These are phyloP conservation scores for Aspergillus egyptiacus DNA, from an alignment of 495 filamentous ascomycete species.

Conservation along the genomic window DNA sequence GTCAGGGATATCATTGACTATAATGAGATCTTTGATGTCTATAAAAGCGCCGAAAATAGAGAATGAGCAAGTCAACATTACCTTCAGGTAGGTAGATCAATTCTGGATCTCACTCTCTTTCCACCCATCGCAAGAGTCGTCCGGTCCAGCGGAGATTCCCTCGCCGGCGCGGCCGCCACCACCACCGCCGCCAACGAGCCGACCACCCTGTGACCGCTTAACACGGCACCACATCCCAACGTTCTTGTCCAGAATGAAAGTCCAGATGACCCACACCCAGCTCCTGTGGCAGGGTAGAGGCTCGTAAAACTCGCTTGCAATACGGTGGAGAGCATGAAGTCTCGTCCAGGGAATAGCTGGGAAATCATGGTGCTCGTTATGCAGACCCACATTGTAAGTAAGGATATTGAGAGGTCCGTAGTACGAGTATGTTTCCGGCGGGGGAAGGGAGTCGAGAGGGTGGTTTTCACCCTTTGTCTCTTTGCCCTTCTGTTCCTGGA, in stretches of 20 bases:
- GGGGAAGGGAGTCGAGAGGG: slow-evolving; percentile 44
- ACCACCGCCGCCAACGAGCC: slow-evolving; percentile 52
- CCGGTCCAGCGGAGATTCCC: slow-evolving; percentile 37
- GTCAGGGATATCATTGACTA: slow-evolving; percentile 5
- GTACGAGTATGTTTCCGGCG: slow-evolving; percentile 97
- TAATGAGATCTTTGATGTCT: too few species aligned
- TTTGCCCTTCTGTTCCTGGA: slow-evolving; percentile 29
- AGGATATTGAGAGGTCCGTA: slow-evolving; percentile 89
- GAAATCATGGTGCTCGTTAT: slow-evolving; percentile 99
- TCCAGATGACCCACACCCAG: slow-evolving; percentile 91
- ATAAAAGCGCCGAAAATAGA: too few species aligned
- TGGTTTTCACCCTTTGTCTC: slow-evolving; percentile 21
- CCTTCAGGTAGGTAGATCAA: slow-evolving; percentile 14
- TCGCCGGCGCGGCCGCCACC: slow-evolving; percentile 40
- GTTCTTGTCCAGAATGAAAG: slow-evolving; percentile 83
- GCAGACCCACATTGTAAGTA: slow-evolving; percentile 93
- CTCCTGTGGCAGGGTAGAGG: slow-evolving; percentile 80
- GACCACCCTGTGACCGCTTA: slow-evolving; percentile 79
- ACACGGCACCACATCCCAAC: slow-evolving; percentile 88
- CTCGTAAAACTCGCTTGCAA: slow-evolving; percentile 91
- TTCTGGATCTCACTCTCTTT: slow-evolving; percentile 49
- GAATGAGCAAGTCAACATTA: too few species aligned
- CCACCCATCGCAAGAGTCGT: slow-evolving; percentile 42
- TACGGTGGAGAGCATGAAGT: slow-evolving; percentile 63
- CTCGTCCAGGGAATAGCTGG: slow-evolving; percentile 93